Evolutionary conservation across 257 asterid species (phyloP), one percentile per base, ranked within the genome.

Genomic region (Solanum boliviense): DNA sequence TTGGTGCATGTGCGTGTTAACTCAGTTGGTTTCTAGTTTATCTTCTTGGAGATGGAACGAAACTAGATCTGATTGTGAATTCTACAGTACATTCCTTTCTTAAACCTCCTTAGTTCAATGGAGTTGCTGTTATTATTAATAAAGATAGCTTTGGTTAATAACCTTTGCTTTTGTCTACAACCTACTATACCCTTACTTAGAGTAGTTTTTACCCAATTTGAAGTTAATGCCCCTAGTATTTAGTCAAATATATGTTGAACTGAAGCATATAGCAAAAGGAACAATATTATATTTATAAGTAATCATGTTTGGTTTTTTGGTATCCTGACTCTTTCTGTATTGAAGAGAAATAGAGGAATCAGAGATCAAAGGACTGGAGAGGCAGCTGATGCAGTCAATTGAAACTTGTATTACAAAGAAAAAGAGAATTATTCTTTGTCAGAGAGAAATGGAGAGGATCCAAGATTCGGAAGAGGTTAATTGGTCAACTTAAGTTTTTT

Each of bases 341-440:
- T 87, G 90, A 90, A 97, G 99, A 89, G 99, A 97, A 92, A 97
- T 97, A 88, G 99, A 95, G 88, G 99, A 97, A 92, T 90, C 94
- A 81, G 99, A 97, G 90, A 95, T 97, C 91, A 97, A 94, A 92
- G 94, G 94, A 52, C 91, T 96, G 87, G 99, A 97, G 90, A 94
- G 99, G 91, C 99, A 97, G 93, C 92, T 97, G 32, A 94, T 97
- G 95, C 99, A 97, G 91, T 97, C 98, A 85, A 93, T 97, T 39
- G 99, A 97, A 94, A 97, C 99, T 87, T 94, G 98, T 93, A 91
- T 92, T 89, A 90, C 94, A 79, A 97, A 96, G 98, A 97, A 97
- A 89, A 97, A 97, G 98, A 95, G 88, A 94, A 97, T 96, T 73
- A 94, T 96, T 90, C 98, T 97, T 68, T 87, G 92, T 89, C 98